Evolutionary conservation across 805 yeast species (phyloP).

Genomic region (Starmerella bombicola): DNA sequence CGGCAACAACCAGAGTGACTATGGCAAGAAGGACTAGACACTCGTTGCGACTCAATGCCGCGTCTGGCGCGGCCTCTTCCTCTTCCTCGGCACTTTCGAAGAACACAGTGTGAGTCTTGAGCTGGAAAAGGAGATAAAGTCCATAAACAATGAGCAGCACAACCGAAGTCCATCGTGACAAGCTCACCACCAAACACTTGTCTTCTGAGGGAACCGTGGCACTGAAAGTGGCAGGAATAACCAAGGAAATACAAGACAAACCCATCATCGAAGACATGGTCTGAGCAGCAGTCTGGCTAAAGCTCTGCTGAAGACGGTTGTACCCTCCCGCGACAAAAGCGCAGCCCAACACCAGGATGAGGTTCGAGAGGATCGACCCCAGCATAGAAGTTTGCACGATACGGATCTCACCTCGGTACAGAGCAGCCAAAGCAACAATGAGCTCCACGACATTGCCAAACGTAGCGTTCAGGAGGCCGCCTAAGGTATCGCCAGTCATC

Average conservation of each 20-base stretch:
- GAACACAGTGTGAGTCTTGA: slow-evolving; percentile 66
- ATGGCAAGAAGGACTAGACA: slow-evolving; percentile 43
- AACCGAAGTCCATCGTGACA: slow-evolving; percentile 78
- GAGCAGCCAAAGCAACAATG: slow-evolving; percentile 84
- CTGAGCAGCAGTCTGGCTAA: slow-evolving; percentile 95
- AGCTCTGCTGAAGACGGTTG: slow-evolving; percentile 70
- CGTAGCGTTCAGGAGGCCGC: slow-evolving; percentile 91
- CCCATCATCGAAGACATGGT: slow-evolving; percentile 93
- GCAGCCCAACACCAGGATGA: slow-evolving; percentile 84
- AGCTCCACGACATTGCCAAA: slow-evolving; percentile 97
- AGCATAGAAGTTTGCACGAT: slow-evolving; percentile 97
- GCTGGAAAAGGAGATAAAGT: slow-evolving; percentile 73
- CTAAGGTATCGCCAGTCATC: slow-evolving; percentile 80
- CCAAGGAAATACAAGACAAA: slow-evolving; percentile 72
- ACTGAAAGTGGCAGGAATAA: slow-evolving; percentile 92
- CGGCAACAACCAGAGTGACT: slow-evolving; percentile 68
- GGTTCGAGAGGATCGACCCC: slow-evolving; percentile 81
- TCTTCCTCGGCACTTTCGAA: slow-evolving; percentile 47
- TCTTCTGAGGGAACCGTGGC: slow-evolving; percentile 39
- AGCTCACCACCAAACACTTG: slow-evolving; percentile 43
- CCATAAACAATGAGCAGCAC: slow-evolving; percentile 66
- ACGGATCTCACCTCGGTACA: slow-evolving; percentile 71
- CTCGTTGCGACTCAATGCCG: slow-evolving; percentile 41
- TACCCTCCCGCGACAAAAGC: slow-evolving; percentile 90
- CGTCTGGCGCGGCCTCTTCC: slow-evolving; percentile 26